Conservation (phyloP, 2,329 filamentous ascomycete genomes). For the Venturia carpophila region DNA sequence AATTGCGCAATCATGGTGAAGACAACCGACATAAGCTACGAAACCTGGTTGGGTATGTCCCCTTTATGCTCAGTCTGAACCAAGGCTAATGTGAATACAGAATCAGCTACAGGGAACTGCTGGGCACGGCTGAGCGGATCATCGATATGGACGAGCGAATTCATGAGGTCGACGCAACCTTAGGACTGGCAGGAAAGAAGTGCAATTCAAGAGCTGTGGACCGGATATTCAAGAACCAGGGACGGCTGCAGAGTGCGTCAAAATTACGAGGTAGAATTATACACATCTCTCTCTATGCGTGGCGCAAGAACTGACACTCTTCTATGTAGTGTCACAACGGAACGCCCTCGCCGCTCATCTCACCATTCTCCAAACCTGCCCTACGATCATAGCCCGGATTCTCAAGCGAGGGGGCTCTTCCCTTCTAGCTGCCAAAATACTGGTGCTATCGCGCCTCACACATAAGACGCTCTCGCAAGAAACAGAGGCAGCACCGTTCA, state of each 20-base stretch:
- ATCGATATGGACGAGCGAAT: conserved; percentile 80
- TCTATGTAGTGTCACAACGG: conserved; percentile 19
- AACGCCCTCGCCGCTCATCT: conserved; percentile 47
- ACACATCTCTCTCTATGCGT: not conserved
- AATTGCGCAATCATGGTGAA: conserved; percentile 53
- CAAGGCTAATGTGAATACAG: conserved; percentile 30
- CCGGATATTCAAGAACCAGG: conserved; percentile 53
- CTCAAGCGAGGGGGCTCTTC: conserved; percentile 41
- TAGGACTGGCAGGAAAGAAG: conserved; percentile 63
- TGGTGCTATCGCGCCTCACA: conserved; percentile 68
- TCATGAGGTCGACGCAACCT: conserved; percentile 60
- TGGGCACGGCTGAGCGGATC: conserved; percentile 90
- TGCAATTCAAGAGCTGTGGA: conserved; percentile 69
- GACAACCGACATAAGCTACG: conserved; percentile 60
- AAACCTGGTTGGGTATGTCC: conserved; percentile 54
- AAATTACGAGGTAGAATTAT: not conserved
- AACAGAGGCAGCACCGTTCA: conserved; percentile 39
- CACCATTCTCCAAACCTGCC: conserved; percentile 49
- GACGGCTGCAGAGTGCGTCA: conserved; percentile 39
- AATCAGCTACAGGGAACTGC: conserved; percentile 73
- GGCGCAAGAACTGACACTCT: not conserved
- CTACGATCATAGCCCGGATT: conserved; percentile 44
- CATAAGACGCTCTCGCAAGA: conserved; percentile 61
- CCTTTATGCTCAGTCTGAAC: not conserved
- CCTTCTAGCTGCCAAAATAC: conserved; percentile 52